Base-by-base conservation (phyloP, 2,329 filamentous ascomycete genomes). In the Leptographium radiaticola region DNA sequence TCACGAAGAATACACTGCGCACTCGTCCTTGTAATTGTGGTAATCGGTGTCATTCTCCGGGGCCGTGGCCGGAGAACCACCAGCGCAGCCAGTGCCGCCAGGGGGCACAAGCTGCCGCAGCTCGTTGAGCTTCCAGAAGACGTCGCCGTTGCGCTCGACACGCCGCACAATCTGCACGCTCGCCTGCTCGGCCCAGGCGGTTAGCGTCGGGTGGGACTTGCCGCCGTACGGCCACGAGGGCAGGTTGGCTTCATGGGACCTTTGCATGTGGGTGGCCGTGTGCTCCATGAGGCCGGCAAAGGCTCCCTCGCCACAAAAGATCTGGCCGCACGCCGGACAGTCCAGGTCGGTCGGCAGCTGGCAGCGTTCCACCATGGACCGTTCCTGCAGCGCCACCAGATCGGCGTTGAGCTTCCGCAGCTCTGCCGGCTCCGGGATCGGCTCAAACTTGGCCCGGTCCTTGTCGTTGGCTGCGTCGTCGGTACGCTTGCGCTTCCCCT, bases 221-320 rank as follows among this genome's bases (percentile, higher is more conserved):
- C 68, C 67, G 4, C 71, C 54, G 12, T 31, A 34, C 16, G 43
- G 25, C 40, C 18, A 56, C 56, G 10, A 53, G 56, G 67, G 66
- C 13, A 54, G 55, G 31, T 64, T 13, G 34, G n/a, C 64, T 13
- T 62, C 55, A 31, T 42, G 8, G 10, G 67, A 69, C 0, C 67
- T 70, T 66, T 91, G 87, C 49, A 90, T 75, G 66, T 96, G 90
- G 56, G 79, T 75, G 1, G 86, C 88, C 2, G 94, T 79, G 68
- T 96, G 90, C 66, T 96, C 89, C 81, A 95, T 87, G 36, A 87
- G 75, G 54, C 82, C 75, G 55, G 91, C 84, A 89, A 89, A 95
- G n/a, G 80, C 80, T 6, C 71, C 75, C 0, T 64, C 55, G 0
- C 85, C 87, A 5, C 71, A 64, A 62, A 93, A 95, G 1, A 63